Base-by-base conservation (phyloP, 306 rosid genomes). In the Senna siamea region DNA sequence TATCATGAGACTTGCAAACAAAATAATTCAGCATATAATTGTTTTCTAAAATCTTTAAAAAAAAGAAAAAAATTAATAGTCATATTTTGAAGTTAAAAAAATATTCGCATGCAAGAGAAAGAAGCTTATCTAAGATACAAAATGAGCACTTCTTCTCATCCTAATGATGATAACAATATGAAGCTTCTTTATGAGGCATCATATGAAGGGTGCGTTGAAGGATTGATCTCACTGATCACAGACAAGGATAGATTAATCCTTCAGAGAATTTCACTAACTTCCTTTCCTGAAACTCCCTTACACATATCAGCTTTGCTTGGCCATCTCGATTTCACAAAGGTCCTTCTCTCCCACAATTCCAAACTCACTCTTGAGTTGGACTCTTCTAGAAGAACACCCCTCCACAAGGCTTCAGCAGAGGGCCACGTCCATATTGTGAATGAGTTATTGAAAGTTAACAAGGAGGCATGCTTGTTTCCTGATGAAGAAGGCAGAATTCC, bases 371-470 rank as follows among this genome's bases (percentile, higher is more conserved):
- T 0, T 0, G 52, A 32, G 50, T 19, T 53, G 59, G 59, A 76
- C 28, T 35, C 53, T 4, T 5, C 0, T 0, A 2, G 9, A 48
- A 23, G 70, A 1, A 28, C 53, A 5, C 60, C 80, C 0, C 59
- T 76, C 7, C 80, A 56, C 80, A 2, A 68, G 32, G 80, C 80
- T 47, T 57, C 75, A 0, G 70, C 70, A 0, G 34, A 46, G 11
- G 75, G 80, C 12, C 70, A 68, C 61, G 2, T 6, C 1, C 62
- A 68, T 19, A 47, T 58, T 1, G 75, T 68, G 15, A 35, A 35
- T 17, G 69, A n/a, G 2, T 40, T 75, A 15, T 14, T 75, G 9
- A 0, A 11, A 4, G 51, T 2, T 4, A 1, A 40, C 4, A 1
- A 0, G 0, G 66, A 26, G 1, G 22, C 54, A 3, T 64, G 79